These are phyloP conservation scores for Aspergillus viridinutans DNA, from an alignment of 2,329 filamentous ascomycete genomes.

Conservation along the genomic window DNA sequence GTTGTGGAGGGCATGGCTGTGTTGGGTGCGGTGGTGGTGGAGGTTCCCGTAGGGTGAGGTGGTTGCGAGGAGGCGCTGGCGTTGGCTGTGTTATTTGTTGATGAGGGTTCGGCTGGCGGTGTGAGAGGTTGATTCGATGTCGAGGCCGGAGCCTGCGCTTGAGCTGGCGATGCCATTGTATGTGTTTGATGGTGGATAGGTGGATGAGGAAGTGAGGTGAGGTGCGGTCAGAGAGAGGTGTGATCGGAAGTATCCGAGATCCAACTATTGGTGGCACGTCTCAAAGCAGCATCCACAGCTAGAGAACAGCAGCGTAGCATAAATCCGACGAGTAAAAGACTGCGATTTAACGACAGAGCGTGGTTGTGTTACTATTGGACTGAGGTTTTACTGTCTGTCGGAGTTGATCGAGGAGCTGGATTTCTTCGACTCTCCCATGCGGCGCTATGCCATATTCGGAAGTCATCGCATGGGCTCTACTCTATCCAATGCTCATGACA, in stretches of 20 bases:
- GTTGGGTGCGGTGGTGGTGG: conserved; percentile 19
- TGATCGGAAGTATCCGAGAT: neutral
- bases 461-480: neutral
- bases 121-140: conserved; percentile 38
- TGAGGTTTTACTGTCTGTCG: neutral
- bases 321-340: too few species aligned
- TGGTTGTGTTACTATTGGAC: neutral
- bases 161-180: conserved; percentile 34
- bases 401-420: neutral
- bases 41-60: conserved; percentile 17
- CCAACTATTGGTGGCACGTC: neutral
- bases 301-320: neutral
- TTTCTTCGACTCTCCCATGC: neutral
- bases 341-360: neutral
- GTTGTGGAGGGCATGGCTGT: conserved; percentile 14
- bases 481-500: neutral
- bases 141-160: conserved; percentile 26
- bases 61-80: conserved; percentile 14
- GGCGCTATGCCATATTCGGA: neutral
- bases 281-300: neutral
- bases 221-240: neutral
- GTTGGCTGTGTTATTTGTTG: conserved; percentile 21
- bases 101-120: conserved; percentile 39
- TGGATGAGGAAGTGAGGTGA: neutral
- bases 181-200: neutral